These are phyloP conservation scores for Arthroderma uncinatum DNA, from an alignment of 2,329 filamentous ascomycete genomes.

Conservation along the genomic window DNA sequence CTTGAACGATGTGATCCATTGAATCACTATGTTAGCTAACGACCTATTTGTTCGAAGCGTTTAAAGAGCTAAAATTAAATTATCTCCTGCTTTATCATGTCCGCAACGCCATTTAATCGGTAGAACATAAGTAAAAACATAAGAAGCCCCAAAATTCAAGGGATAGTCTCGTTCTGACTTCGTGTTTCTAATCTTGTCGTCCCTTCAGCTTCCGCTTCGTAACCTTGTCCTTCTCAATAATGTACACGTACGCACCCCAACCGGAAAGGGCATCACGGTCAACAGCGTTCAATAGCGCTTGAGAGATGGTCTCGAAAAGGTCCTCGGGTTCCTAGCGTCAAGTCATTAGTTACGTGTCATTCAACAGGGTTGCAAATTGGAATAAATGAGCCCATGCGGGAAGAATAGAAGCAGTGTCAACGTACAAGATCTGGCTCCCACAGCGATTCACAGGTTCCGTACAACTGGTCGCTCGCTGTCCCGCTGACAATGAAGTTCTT, in stretches of 20 bases:
- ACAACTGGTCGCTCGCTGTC: slow-evolving; percentile 92
- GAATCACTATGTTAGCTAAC: neutral
- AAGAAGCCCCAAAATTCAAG: neutral
- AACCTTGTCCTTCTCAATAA: slow-evolving; percentile 99
- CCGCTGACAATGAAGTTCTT: slow-evolving; percentile 99
- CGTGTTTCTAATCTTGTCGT: slow-evolving; percentile 63
- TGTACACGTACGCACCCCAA: slow-evolving; percentile 98
- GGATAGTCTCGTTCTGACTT: neutral
- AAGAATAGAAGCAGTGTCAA: slow-evolving; percentile 15
- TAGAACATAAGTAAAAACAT: neutral
- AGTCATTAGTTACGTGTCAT: neutral
- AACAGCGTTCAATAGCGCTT: slow-evolving; percentile 87
- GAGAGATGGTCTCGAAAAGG: slow-evolving; percentile 96
- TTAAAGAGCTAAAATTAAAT: neutral
- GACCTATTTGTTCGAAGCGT: neutral
- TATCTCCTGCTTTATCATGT: neutral
- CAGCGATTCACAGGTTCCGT: slow-evolving; percentile 94
- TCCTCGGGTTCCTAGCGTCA: slow-evolving; percentile 64
- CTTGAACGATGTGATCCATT: neutral
- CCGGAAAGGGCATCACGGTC: slow-evolving; percentile 94
- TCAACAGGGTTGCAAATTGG: neutral
- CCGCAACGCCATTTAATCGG: slow-evolving; percentile 2
- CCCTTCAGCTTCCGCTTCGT: slow-evolving; percentile 98
- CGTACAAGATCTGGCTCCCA: slow-evolving; percentile 95
- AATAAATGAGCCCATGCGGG: neutral